Base-by-base conservation (phyloP, 2,329 filamentous ascomycete genomes). In the Xylaria hypoxylon region DNA sequence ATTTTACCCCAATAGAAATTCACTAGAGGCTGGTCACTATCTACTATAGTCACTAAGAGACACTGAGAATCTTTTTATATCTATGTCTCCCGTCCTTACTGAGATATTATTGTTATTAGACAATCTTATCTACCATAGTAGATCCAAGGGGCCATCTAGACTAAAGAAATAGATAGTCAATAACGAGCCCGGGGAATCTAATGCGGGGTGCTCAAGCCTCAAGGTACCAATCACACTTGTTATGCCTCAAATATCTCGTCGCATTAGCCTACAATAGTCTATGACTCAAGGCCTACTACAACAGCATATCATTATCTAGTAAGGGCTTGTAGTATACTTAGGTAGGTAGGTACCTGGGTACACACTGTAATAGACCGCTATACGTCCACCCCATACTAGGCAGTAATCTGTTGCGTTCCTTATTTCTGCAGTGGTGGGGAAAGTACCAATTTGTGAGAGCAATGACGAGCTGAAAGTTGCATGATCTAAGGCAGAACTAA, bases 71-170 rank as follows among this genome's bases (percentile, higher is more conserved):
- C 47, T 28, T 45, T 58, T 64, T 68, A 62, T 71, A 75, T 72
- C 72, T n/a, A 75, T 76, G 75, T 78, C 75, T 78, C 72, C n/a
- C n/a, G n/a, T 75, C 74, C 74, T 59, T 76, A 74, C 15, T 13
- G 5, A 42, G 38, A 24, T 19, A 19, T 58, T 52, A 35, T 22
- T 40, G 28, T 48, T 24, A 44, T 22, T 57, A 59, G 5, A 33
- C 35, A 33, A 31, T 53, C 28, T 17, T 26, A 57, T 40, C 6
- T 24, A 5, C 42, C 15, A 35, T 19, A 17, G 40, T 22, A 35
- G 13, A 35, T 17, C 22, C n/a, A 38, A 50, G 8, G 17, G 4
- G 31, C 22, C 42, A 33, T n/a, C 22, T 10, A 7, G 22, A 26
- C 10, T 10, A 53, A 28, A 59, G 28, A 52, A 31, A 47, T 31